A percentile compares a stretch with the other conserved stretches of the same genome.
Conservation (phyloP, 2,329 filamentous ascomycete genomes). For the Calonectria multiphialidica region DNA sequence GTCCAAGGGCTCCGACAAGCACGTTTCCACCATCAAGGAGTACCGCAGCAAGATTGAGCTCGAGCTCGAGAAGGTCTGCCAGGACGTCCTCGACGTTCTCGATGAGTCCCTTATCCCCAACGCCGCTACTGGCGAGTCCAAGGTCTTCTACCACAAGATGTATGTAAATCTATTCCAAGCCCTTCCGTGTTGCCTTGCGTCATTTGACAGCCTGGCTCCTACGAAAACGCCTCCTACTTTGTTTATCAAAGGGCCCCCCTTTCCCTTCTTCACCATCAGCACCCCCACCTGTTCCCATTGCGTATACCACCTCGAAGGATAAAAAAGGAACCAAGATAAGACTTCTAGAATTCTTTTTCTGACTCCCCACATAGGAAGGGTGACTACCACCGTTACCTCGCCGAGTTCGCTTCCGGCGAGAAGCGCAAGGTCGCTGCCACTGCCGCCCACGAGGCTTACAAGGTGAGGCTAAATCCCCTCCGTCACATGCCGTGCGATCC, state of each 20-base stretch:
- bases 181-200: conserved; percentile 30
- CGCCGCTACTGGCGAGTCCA: conserved; percentile 96
- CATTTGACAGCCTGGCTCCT: neutral
- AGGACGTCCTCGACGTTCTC: conserved; percentile 96
- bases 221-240: conserved; percentile 21
- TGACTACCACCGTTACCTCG: conserved; percentile 96
- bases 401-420: conserved; percentile 92
- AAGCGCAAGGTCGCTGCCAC: conserved; percentile 91
- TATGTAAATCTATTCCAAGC: conserved; percentile 62
- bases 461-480: conserved; percentile 70
- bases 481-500: conserved; percentile 44
- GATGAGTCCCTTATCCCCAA: conserved; percentile 95
- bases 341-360: conserved; percentile 13
- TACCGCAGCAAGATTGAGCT: conserved; percentile 99
- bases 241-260: conserved; percentile 26
- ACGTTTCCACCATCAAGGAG: conserved; percentile 92
- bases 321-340: neutral
- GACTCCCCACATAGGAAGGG: conserved; percentile 78
- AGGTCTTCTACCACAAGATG: conserved; percentile 99
- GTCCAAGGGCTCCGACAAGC: conserved; percentile 97
- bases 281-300: neutral
- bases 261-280: conserved; percentile 21
- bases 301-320: neutral
- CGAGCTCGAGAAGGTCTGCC: conserved; percentile 97
- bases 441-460: conserved; percentile 94